Evolutionary conservation across 257 asterid species (phyloP).

Genomic region (Voacanga thouarsii): DNA sequence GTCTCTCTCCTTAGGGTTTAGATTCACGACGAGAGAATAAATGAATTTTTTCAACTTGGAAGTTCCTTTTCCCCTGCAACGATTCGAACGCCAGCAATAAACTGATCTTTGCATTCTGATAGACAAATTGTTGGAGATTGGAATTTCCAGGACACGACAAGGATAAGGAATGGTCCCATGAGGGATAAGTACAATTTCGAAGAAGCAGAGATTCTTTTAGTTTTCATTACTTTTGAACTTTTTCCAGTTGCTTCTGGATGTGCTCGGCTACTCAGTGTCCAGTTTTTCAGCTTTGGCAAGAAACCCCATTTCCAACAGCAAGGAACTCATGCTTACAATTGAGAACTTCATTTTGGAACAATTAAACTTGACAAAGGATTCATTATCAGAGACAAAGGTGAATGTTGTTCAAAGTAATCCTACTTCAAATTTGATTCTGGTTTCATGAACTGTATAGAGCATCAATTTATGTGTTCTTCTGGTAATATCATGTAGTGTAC

Average conservation of each 20-base stretch:
- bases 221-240: conserved; percentile 26
- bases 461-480: background rate
- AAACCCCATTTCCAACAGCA: conserved; percentile 46
- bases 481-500: background rate
- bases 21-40: background rate
- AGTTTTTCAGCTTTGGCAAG: conserved; percentile 67
- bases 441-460: background rate
- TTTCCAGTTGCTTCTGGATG: conserved; percentile 76
- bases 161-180: conserved; percentile 5
- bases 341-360: conserved; percentile 76
- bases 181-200: conserved; percentile 64
- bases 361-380: conserved; percentile 56
- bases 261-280: conserved; percentile 70
- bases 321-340: conserved; percentile 44
- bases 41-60: background rate
- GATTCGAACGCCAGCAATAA: background rate
- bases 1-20: background rate
- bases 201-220: conserved; percentile 56
- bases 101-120: background rate
- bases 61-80: background rate
- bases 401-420: background rate
- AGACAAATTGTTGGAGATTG: background rate
- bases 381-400: conserved; percentile 65
- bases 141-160: background rate
- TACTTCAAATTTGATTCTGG: background rate